Evolutionary conservation across 306 rosid genomes (phyloP), one percentile per base, ranked within the genome.

Genomic region (Dalbergia cochinchinensis): DNA sequence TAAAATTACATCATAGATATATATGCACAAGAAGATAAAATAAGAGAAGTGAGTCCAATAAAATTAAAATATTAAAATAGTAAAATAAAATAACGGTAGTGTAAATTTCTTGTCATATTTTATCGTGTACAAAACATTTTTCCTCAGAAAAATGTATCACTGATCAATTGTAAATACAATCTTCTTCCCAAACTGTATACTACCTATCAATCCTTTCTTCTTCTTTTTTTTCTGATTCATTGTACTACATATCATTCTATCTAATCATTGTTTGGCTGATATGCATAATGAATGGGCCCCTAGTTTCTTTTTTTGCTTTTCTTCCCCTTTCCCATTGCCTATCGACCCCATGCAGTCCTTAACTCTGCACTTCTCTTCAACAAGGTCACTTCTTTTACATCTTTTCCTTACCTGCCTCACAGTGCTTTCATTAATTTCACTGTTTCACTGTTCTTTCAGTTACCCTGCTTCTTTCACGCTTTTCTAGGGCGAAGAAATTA

Each of bases 191-290:
- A 16, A 12, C 51, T 44, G 1, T 20, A 20, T 20, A 20, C 22
- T 20, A 20, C 22, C 22, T 20, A 20, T 20, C 22, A 20, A 0
- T 20, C 22, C 22, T 20, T 20, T 20, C 1, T 20, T n/a, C n/a
- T n/a, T n/a, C n/a, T 20, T 20, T 20, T 20, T 20, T 0, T 0
- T 20, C 22, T 20, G 22, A 20, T 44, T 19, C 69, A 45, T 58
- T 26, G 2, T 1, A 26, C 8, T 37, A 81, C 34, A 41, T 67
- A 69, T 81, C 83, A 35, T 5, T 41, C 50, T 13, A 47, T 76
- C 72, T 73, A 68, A 73, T 84, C 85, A 82, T 63, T 82, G 65
- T 79, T 82, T 47, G 79, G 48, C 42, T 63, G 60, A 54, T 75
- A 50, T 12, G 53, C 1, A 10, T 47, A 47, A 11, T 54, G 76